These are phyloP conservation scores for Trichoderma koningii DNA, from an alignment of 2,329 filamentous ascomycete genomes.

Conservation along the genomic window DNA sequence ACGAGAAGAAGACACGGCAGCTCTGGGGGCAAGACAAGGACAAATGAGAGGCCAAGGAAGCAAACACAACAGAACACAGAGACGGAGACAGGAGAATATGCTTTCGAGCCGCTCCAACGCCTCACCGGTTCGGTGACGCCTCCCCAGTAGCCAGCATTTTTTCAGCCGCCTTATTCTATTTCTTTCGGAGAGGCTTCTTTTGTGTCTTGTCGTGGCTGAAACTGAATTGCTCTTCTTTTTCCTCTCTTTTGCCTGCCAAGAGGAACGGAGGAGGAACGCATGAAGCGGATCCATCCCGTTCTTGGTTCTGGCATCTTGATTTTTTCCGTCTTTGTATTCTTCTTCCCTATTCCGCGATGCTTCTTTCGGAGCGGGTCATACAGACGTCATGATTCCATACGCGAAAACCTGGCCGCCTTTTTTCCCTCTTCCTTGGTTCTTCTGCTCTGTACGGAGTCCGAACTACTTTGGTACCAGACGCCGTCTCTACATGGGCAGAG, in stretches of 20 bases:
- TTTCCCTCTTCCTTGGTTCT: not conserved
- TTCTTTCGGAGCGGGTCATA: constrained; percentile 5
- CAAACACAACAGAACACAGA: not conserved
- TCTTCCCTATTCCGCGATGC: no score
- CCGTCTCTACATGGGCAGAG: not conserved
- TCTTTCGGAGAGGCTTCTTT: no score
- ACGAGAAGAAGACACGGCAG: not conserved
- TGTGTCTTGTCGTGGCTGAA: no score
- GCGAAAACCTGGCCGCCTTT: constrained; percentile 2
- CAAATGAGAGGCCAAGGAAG: not conserved
- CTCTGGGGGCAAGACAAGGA: not conserved
- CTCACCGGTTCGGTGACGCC: constrained; percentile 4
- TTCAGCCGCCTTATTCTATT: constrained; percentile 1
- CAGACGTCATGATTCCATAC: constrained; percentile 21
- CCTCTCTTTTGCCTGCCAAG: no score
- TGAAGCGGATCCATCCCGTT: not conserved
- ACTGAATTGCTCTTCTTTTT: no score
- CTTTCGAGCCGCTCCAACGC: constrained; percentile 21
- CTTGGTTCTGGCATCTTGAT: no score
- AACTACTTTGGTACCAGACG: no score
- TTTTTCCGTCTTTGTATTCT: no score
- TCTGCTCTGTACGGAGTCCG: no score
- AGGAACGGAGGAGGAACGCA: not conserved
- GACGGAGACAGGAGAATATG: constrained; percentile 3
- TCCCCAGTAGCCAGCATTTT: not conserved